These are phyloP conservation scores for Aspergillus unguis DNA, from an alignment of 2,329 filamentous ascomycete genomes.

Conservation along the genomic window DNA sequence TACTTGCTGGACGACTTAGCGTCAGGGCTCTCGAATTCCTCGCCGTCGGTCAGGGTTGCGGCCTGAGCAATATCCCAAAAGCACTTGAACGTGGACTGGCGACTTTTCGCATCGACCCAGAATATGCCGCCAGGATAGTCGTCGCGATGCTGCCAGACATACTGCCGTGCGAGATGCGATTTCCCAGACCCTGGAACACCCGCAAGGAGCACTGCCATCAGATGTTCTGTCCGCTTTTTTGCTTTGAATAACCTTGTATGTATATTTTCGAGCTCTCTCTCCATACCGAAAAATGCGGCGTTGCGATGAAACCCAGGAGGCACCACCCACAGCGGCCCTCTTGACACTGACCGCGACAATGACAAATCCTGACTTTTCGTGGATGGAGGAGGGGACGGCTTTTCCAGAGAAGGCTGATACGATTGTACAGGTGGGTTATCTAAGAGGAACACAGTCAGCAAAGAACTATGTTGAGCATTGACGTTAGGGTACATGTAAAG, in stretches of 20 bases:
- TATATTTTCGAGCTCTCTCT: slow-evolving; percentile 56
- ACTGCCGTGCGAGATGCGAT: slow-evolving; percentile 65
- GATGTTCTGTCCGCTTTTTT: slow-evolving; percentile 56
- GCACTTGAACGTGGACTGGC: slow-evolving; percentile 57
- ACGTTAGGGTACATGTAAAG: slow-evolving; percentile 17
- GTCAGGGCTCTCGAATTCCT: slow-evolving; percentile 36
- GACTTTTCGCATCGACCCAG: slow-evolving; percentile 64
- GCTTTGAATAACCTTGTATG: slow-evolving; percentile 59
- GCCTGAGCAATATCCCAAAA: slow-evolving; percentile 65
- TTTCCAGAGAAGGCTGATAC: slow-evolving; percentile 22
- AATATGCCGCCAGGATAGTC: slow-evolving; percentile 65
- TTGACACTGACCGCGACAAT: slow-evolving; percentile 22
- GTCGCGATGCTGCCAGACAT: slow-evolving; percentile 58
- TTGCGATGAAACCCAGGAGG: slow-evolving; percentile 62
- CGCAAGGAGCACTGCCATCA: slow-evolving; percentile 62
- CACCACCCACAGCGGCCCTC: slow-evolving; percentile 40
- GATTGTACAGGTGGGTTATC: slow-evolving; percentile 22
- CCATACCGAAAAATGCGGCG: slow-evolving; percentile 60
- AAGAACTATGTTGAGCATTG: slow-evolving; percentile 12
- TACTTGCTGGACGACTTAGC: slow-evolving; percentile 47
- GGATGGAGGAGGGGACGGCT: slow-evolving; percentile 25
- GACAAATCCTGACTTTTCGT: slow-evolving; percentile 21
- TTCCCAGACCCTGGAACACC: slow-evolving; percentile 66
- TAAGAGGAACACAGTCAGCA: slow-evolving; percentile 37
- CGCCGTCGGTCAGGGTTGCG: slow-evolving; percentile 48